A percentile compares a stretch with the other conserved stretches of the same genome.
Conservation (phyloP, 2,329 filamentous ascomycete species). For the Xylariaceae sp. region DNA sequence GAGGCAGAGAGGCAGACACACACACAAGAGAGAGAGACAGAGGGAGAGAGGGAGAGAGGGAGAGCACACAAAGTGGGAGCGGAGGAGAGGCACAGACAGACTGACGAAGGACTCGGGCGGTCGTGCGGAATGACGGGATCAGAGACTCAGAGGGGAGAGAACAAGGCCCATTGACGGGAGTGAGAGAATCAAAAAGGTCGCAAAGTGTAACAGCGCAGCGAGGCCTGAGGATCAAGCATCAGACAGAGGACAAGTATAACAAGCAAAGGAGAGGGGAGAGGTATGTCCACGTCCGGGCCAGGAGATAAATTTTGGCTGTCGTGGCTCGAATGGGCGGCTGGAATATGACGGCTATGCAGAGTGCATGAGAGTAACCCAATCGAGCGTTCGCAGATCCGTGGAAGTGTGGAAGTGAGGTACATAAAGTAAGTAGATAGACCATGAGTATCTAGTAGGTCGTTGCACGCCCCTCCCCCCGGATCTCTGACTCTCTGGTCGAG, state of each 20-base stretch:
- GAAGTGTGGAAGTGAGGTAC: conserved; percentile 20
- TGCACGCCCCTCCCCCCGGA: conserved; percentile 14
- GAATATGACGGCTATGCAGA: conserved; percentile 32
- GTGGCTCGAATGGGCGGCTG: conserved; percentile 35
- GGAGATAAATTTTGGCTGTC: conserved; percentile 30
- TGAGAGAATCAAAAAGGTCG: conserved; percentile 20
- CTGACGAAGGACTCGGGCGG: not conserved
- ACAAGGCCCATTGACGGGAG: conserved; percentile 26
- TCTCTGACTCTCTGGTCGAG: conserved; percentile 13
- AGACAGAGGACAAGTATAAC: conserved; percentile 14
- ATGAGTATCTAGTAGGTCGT: not conserved
- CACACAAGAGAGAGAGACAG: too few relatives aligned
- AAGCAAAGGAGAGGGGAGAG: conserved; percentile 24
- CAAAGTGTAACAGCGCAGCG: conserved; percentile 28
- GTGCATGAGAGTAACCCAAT: conserved; percentile 33
- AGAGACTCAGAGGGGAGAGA: conserved; percentile 3
- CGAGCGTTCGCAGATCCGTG: conserved; percentile 32
- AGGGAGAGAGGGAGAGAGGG: conserved; percentile 2
- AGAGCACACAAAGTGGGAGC: conserved; percentile 16
- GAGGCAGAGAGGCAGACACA: not conserved
- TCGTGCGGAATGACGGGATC: not conserved
- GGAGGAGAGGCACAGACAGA: conserved; percentile 4
- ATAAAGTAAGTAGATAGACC: not conserved
- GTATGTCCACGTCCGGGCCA: conserved; percentile 33
- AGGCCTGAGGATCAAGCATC: conserved; percentile 21